A percentile compares a stretch with the other conserved stretches of the same genome.
Evolutionary conservation across 2,329 filamentous ascomycete genomes (phyloP).

Genomic region (Ophiosphaerella narmari): DNA sequence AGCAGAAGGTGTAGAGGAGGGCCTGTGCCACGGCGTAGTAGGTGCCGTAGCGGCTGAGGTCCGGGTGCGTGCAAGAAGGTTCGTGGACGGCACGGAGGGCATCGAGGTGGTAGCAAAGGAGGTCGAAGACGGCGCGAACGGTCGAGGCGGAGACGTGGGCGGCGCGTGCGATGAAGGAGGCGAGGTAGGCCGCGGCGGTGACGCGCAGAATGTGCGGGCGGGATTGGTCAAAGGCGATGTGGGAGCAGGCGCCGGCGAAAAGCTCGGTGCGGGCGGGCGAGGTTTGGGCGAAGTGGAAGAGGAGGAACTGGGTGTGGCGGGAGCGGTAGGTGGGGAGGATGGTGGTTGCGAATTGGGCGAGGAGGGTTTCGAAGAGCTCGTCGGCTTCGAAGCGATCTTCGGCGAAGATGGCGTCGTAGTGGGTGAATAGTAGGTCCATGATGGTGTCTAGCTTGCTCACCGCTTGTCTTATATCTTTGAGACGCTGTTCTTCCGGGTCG

Average conservation of each 20-base stretch:
- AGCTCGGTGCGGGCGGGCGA: slow-evolving; percentile 78
- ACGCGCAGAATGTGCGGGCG: slow-evolving; percentile 73
- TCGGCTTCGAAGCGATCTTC: slow-evolving; percentile 68
- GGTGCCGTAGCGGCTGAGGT: slow-evolving; percentile 78
- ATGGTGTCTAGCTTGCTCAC: slow-evolving; percentile 91
- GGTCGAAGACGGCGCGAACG: slow-evolving; percentile 80
- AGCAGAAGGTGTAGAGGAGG: slow-evolving; percentile 93
- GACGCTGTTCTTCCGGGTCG: slow-evolving; percentile 62
- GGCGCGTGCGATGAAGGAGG: slow-evolving; percentile 90
- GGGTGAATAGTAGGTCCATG: slow-evolving; percentile 82
- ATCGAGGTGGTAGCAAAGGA: slow-evolving; percentile 78
- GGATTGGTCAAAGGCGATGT: slow-evolving; percentile 69
- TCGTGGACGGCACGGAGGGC: slow-evolving; percentile 75
- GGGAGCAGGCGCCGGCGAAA: slow-evolving; percentile 78
- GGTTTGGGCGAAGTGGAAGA: slow-evolving; percentile 92
- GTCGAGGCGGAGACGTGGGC: slow-evolving; percentile 76
- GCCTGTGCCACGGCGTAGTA: slow-evolving; percentile 92
- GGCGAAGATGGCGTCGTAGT: slow-evolving; percentile 75
- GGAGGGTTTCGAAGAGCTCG: slow-evolving; percentile 75
- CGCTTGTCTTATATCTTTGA: slow-evolving; percentile 76
- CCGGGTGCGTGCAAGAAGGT: slow-evolving; percentile 76
- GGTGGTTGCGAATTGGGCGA: slow-evolving; percentile 84
- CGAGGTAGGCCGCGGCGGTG: slow-evolving; percentile 87
- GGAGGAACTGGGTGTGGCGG: slow-evolving; percentile 89
- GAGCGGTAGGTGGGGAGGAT: slow-evolving; percentile 91